These are phyloP conservation scores for Penicillium egyptiacum DNA, from an alignment of 495 filamentous ascomycete species.

Conservation along the genomic window DNA sequence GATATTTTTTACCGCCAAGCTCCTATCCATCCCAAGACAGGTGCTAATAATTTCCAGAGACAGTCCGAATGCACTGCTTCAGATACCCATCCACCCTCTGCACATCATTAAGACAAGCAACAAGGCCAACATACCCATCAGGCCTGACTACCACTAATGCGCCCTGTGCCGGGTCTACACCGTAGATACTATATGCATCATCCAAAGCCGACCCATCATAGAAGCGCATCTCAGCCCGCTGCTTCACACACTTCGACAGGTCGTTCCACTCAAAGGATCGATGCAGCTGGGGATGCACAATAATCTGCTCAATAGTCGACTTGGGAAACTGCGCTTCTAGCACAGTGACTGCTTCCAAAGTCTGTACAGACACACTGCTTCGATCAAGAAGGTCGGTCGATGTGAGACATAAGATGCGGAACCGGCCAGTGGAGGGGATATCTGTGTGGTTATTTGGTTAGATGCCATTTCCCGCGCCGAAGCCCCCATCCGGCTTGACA, in stretches of 20 bases:
- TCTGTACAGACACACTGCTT: slow-evolving; percentile 22
- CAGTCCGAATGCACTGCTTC: slow-evolving; percentile 1
- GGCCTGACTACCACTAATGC: slow-evolving; percentile 61
- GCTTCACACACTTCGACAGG: slow-evolving; percentile 56
- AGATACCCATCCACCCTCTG: slow-evolving; percentile 10
- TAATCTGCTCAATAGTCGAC: slow-evolving; percentile 57
- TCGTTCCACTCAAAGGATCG: slow-evolving; percentile 53
- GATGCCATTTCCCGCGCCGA: no score
- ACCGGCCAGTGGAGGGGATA: slow-evolving; percentile 42
- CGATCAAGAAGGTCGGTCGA: slow-evolving; percentile 32
- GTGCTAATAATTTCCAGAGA: not conserved
- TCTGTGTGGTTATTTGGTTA: slow-evolving; percentile 16
- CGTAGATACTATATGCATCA: slow-evolving; percentile 63
- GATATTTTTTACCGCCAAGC: not conserved
- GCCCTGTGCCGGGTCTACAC: slow-evolving; percentile 57
- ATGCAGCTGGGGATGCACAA: slow-evolving; percentile 54
- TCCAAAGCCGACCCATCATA: slow-evolving; percentile 65
- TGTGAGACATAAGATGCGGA: slow-evolving; percentile 42
- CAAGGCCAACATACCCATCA: slow-evolving; percentile 63
- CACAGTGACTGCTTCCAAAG: slow-evolving; percentile 20
- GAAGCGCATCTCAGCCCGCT: slow-evolving; percentile 53
- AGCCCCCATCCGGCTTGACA: not conserved
- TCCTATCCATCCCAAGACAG: not conserved
- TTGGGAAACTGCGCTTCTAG: slow-evolving; percentile 40
- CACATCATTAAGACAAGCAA: slow-evolving; percentile 9